phyloP scores from a whole-genome alignment of 164 flowering plant genomes.

The Magnolia sinica region DNA sequence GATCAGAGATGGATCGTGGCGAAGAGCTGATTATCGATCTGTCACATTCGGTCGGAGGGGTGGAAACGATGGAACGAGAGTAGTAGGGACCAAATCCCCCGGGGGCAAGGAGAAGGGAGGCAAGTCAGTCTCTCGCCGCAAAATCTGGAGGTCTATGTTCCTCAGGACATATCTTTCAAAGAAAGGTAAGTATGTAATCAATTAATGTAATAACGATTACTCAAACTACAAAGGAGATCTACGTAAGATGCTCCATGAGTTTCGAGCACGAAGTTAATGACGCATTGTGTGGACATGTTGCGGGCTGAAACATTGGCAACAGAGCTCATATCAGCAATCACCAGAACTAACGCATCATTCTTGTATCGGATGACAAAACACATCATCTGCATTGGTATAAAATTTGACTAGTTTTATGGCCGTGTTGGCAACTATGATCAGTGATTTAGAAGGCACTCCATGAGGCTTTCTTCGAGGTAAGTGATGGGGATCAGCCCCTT shows the following conservation, averaged over 20 bases:
- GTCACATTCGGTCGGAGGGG: no score
- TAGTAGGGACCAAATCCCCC: no score
- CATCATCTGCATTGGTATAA: neutral
- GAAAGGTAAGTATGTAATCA: neutral
- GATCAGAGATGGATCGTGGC: no score
- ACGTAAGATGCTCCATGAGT: neutral
- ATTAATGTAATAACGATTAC: neutral
- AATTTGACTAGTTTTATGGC: neutral
- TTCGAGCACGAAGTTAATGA: neutral
- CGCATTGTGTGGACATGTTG: neutral
- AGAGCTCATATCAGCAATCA: neutral
- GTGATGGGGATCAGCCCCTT: no score
- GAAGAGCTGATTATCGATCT: no score
- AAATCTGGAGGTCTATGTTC: no score
- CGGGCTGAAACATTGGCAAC: neutral
- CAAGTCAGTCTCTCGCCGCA: no score
- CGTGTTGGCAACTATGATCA: neutral
- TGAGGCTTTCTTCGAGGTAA: no score
- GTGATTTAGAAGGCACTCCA: no score
- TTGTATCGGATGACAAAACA: no score
- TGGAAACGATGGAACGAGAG: no score
- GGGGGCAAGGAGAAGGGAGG: no score
- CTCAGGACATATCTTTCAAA: neutral
- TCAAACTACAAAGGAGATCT: neutral
- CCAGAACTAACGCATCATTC: neutral